phyloP scores from a whole-genome alignment of 2,329 filamentous ascomycete genomes.

The Zopfia rhizophila region DNA sequence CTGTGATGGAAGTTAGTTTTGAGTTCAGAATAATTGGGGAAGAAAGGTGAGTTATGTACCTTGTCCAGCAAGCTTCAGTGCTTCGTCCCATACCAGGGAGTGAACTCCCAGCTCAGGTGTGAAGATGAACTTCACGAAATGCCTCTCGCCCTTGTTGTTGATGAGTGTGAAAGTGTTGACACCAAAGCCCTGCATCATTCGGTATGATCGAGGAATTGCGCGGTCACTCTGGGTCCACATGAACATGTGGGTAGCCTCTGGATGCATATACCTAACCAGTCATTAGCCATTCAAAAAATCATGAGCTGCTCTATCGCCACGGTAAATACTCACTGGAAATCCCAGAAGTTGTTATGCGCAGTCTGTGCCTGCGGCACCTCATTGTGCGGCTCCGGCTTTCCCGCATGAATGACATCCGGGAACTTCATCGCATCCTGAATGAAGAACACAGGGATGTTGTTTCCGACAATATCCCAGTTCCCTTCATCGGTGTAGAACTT shows the following conservation, averaged over 20 bases:
- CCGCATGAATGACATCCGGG: slow-evolving; percentile 71
- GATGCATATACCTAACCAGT: slow-evolving; percentile 63
- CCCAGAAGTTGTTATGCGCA: slow-evolving; percentile 82
- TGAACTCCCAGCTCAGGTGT: slow-evolving; percentile 80
- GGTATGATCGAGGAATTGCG: slow-evolving; percentile 76
- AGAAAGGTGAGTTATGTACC: neutral
- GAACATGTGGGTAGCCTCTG: slow-evolving; percentile 80
- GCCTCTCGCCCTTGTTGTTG: slow-evolving; percentile 74
- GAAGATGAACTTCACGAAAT: slow-evolving; percentile 82
- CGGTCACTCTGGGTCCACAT: slow-evolving; percentile 83
- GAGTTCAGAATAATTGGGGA: neutral
- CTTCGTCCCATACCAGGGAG: slow-evolving; percentile 82
- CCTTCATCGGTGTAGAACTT: slow-evolving; percentile 83
- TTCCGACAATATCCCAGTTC: slow-evolving; percentile 79
- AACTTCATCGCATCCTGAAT: slow-evolving; percentile 82
- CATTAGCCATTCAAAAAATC: too few relatives aligned
- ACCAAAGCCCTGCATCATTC: slow-evolving; percentile 89
- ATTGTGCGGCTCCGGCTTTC: slow-evolving; percentile 76
- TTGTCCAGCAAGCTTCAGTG: slow-evolving; percentile 69
- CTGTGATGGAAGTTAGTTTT: slow-evolving; percentile 57
- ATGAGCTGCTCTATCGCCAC: too few relatives aligned
- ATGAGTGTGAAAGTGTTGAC: slow-evolving; percentile 80
- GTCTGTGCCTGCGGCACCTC: slow-evolving; percentile 77
- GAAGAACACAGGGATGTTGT: slow-evolving; percentile 81
- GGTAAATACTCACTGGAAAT: slow-evolving; percentile 71